Evolutionary conservation across 495 filamentous ascomycete genomes (phyloP).

Genomic region (Penicillium mononematosum): DNA sequence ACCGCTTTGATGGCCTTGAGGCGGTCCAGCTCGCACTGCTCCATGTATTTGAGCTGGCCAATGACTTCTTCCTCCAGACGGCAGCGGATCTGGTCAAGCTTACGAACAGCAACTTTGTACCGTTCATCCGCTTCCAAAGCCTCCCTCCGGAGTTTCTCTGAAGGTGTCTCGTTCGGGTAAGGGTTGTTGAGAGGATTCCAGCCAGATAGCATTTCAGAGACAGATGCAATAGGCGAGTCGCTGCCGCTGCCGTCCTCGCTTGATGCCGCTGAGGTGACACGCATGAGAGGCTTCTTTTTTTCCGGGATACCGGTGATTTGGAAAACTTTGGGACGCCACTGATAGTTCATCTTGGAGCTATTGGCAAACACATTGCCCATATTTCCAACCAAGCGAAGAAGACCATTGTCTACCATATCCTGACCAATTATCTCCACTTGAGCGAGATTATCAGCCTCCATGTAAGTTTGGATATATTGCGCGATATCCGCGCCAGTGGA

Average conservation of each 20-base stretch:
- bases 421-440: constrained; percentile 93
- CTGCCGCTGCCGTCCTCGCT: constrained; percentile 54
- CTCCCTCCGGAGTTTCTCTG: constrained; percentile 83
- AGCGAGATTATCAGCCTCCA: constrained; percentile 77
- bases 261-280: constrained; percentile 65
- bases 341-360: constrained; percentile 94
- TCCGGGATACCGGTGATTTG: constrained; percentile 82
- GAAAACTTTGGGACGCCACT: constrained; percentile 92
- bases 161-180: constrained; percentile 85
- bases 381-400: constrained; percentile 86
- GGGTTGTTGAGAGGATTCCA: constrained; percentile 93
- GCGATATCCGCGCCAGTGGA: constrained; percentile 89
- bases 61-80: constrained; percentile 93
- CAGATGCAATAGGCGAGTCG: constrained; percentile 74
- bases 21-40: constrained; percentile 94
- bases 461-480: constrained; percentile 86
- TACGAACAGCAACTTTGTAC: constrained; percentile 82
- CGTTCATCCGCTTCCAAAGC: constrained; percentile 87
- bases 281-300: constrained; percentile 69
- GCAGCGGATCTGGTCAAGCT: constrained; percentile 86
- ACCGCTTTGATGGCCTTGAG: constrained; percentile 98
- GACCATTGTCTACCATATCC: constrained; percentile 83
- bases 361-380: constrained; percentile 96
- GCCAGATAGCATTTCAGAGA: constrained; percentile 81
- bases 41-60: constrained; percentile 90